Conservation (phyloP, 2,329 filamentous ascomycete genomes). For the Polytolypa hystricis region DNA sequence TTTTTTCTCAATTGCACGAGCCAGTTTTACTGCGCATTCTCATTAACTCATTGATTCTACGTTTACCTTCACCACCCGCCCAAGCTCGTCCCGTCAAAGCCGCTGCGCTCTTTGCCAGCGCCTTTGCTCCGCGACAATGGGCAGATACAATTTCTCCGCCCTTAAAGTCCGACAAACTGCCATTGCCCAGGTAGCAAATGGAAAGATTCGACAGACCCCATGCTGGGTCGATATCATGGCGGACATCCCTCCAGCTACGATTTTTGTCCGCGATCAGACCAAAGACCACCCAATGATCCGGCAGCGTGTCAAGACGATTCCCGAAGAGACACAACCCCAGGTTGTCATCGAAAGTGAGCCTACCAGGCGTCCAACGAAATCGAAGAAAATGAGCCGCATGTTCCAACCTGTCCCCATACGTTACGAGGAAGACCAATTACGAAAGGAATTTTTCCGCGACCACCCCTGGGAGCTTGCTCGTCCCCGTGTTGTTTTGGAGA, state of each 20-base stretch:
- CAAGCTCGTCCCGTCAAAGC: no score
- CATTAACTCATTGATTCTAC: no score
- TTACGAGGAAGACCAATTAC: conserved; percentile 75
- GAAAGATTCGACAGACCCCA: conserved; percentile 26
- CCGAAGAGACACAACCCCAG: conserved; percentile 19
- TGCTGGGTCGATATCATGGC: conserved; percentile 47
- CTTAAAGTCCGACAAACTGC: conserved; percentile 35
- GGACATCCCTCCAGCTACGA: conserved; percentile 49
- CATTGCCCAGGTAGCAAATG: conserved; percentile 26
- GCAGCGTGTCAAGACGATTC: conserved; percentile 21
- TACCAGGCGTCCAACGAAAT: conserved; percentile 32
- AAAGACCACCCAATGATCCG: conserved; percentile 33
- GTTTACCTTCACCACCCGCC: no score
- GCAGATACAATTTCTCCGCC: conserved; percentile 37
- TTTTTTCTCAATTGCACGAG: no score
- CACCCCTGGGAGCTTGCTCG: conserved; percentile 96
- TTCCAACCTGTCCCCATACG: conserved; percentile 68
- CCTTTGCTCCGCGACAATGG: no score
- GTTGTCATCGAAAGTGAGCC: conserved; percentile 26
- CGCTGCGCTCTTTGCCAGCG: no score
- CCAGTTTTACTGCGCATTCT: no score
- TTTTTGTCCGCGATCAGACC: conserved; percentile 47
- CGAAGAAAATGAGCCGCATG: conserved; percentile 58
- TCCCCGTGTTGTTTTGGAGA: conserved; percentile 73
- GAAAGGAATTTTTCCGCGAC: conserved; percentile 75